Percentiles rank a stretch among this genome's conserved stretches.
These are phyloP conservation scores for Pythium periplocum DNA, from an alignment of 352 stramenopile species.

Conservation along the genomic window DNA sequence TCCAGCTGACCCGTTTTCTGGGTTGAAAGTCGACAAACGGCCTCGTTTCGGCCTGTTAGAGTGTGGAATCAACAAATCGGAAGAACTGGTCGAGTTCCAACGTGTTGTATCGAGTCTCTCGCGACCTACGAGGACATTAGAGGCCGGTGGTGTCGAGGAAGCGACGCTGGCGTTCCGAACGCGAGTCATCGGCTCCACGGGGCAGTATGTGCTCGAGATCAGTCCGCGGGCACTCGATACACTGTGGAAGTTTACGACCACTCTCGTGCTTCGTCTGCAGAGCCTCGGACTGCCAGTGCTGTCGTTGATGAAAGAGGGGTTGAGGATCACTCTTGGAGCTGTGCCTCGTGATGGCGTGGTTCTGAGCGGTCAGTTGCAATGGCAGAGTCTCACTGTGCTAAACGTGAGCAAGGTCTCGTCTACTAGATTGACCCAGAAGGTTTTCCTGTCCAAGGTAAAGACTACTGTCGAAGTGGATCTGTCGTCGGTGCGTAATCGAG, in stretches of 20 bases:
- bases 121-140: slow-evolving; percentile 10
- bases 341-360: too few relatives aligned
- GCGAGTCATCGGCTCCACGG: slow-evolving; percentile 18
- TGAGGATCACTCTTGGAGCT: too few relatives aligned
- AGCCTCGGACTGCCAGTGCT: slow-evolving; percentile 30
- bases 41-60: slow-evolving; percentile 32
- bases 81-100: slow-evolving; percentile 42
- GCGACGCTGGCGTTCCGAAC: slow-evolving; percentile 16
- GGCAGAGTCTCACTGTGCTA: too few relatives aligned
- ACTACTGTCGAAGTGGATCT: not conserved
- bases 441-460: too few relatives aligned
- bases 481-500: slow-evolving; percentile 24
- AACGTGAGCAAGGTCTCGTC: too few relatives aligned
- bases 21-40: too few relatives aligned
- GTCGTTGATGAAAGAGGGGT: slow-evolving; percentile 6
- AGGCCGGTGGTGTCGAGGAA: slow-evolving; percentile 9
- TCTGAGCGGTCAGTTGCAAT: too few relatives aligned
- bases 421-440: too few relatives aligned
- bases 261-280: slow-evolving; percentile 32
- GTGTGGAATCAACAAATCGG: slow-evolving; percentile 41
- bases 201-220: slow-evolving; percentile 22
- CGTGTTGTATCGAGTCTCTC: slow-evolving; percentile 27
- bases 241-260: slow-evolving; percentile 40
- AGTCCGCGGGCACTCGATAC: slow-evolving; percentile 22
- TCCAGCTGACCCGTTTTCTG: too few relatives aligned